phyloP scores from a whole-genome alignment of 2,329 filamentous ascomycete genomes.

The Penicillium decumbens region DNA sequence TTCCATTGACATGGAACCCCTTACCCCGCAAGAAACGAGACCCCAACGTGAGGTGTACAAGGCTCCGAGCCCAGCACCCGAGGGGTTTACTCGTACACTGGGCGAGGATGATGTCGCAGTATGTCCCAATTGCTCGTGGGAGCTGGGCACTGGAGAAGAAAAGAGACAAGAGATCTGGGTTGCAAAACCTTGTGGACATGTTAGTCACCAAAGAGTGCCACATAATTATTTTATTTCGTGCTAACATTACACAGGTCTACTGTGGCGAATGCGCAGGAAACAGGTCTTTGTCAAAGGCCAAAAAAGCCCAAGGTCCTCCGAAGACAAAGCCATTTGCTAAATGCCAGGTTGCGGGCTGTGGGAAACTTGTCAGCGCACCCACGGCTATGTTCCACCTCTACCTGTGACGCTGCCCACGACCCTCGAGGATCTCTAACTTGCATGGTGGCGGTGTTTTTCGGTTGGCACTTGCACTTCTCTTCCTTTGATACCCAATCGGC shows the following conservation, averaged over 20 bases:
- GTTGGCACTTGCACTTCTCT: constrained; percentile 7
- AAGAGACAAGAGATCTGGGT: constrained; percentile 87
- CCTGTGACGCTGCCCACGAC: constrained; percentile 30
- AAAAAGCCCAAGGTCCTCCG: constrained; percentile 25
- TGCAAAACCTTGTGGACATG: constrained; percentile 85
- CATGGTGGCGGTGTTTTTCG: constrained; percentile 19
- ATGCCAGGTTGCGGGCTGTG: constrained; percentile 43
- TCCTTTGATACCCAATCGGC: constrained; percentile 24
- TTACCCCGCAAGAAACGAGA: constrained; percentile 3
- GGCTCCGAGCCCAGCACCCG: constrained; percentile 58
- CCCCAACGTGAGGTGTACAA: constrained; percentile 47
- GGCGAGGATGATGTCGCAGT: constrained; percentile 67
- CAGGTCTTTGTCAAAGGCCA: constrained; percentile 35
- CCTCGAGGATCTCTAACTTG: constrained; percentile 9
- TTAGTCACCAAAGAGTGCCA: constrained; percentile 45
- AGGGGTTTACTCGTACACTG: constrained; percentile 78
- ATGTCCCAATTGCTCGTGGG: constrained; percentile 81
- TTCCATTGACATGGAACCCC: constrained; percentile 7
- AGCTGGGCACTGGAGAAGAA: constrained; percentile 69
- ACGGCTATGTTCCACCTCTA: constrained; percentile 47
- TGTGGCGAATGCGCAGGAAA: constrained; percentile 46
- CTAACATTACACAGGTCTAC: constrained; percentile 40
- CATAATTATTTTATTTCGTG: not conserved
- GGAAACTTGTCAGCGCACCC: constrained; percentile 36
- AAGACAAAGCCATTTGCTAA: constrained; percentile 41